Conservation (phyloP, 2,329 filamentous ascomycete genomes). For the Sclerotinia trifoliorum region DNA sequence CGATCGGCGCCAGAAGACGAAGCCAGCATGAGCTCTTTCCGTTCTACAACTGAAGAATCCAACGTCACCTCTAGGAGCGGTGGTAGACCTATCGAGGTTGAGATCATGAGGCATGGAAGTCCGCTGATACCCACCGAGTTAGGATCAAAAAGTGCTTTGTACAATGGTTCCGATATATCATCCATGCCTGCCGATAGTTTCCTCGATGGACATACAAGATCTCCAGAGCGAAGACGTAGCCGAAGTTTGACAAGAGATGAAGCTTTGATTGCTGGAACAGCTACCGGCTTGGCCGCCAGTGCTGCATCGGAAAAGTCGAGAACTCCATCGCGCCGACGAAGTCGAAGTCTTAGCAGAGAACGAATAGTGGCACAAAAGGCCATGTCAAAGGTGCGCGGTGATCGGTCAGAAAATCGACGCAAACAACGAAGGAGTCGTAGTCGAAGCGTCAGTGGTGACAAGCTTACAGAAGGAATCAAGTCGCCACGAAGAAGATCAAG, state of each 20-base stretch:
- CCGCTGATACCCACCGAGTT: constrained; percentile 61
- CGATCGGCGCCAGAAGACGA: constrained; percentile 56
- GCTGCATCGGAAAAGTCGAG: constrained; percentile 51
- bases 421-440: constrained; percentile 46
- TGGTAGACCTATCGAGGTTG: constrained; percentile 77
- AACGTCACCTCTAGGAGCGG: constrained; percentile 64
- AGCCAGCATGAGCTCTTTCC: constrained; percentile 69
- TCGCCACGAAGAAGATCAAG: constrained; percentile 49
- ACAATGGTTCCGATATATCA: constrained; percentile 80
- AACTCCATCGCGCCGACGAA: constrained; percentile 56
- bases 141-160: constrained; percentile 62
- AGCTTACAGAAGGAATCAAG: constrained; percentile 47
- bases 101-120: constrained; percentile 70
- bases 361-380: constrained; percentile 63
- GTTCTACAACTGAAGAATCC: constrained; percentile 76
- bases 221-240: constrained; percentile 38
- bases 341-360: constrained; percentile 64
- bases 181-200: constrained; percentile 73
- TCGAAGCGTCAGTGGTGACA: constrained; percentile 47
- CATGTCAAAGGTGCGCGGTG: constrained; percentile 62
- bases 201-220: constrained; percentile 51
- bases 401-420: constrained; percentile 47
- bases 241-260: constrained; percentile 38
- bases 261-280: constrained; percentile 37
- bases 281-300: constrained; percentile 44